phyloP scores from a whole-genome alignment of 768 basidiomycete genomes.

The Dacryopinax primogenitus region DNA sequence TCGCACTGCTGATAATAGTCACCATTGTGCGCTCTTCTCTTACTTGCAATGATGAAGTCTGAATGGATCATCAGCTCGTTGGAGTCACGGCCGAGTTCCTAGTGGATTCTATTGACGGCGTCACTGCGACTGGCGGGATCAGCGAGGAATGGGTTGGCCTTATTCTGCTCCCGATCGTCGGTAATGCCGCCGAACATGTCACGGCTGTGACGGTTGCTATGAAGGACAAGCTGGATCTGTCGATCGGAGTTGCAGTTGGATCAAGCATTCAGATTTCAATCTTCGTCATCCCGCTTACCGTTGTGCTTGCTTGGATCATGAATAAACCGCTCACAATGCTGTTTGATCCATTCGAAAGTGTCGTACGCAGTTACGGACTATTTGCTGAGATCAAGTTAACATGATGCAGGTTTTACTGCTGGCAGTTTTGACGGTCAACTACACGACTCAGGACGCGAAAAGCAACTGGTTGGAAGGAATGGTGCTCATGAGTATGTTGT shows the following conservation, averaged over 20 bases:
- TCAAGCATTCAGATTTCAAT: slow-evolving; percentile 39
- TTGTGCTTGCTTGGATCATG: slow-evolving; percentile 65
- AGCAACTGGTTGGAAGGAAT: slow-evolving; percentile 78
- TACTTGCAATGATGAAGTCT: neutral
- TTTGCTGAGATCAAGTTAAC: neutral
- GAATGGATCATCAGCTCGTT: slow-evolving; percentile 30
- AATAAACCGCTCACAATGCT: slow-evolving; percentile 67
- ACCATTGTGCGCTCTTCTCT: neutral
- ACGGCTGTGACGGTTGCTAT: slow-evolving; percentile 67
- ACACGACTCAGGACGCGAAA: slow-evolving; percentile 67
- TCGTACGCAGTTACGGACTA: slow-evolving; percentile 34
- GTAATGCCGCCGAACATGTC: slow-evolving; percentile 82
- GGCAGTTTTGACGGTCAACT: slow-evolving; percentile 58
- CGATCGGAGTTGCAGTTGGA: slow-evolving; percentile 30
- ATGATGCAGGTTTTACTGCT: slow-evolving; percentile 18
- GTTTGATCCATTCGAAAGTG: slow-evolving; percentile 81
- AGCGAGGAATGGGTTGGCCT: slow-evolving; percentile 74
- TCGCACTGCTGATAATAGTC: slow-evolving; percentile 37
- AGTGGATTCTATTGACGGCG: slow-evolving; percentile 67
- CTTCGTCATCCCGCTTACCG: slow-evolving; percentile 72
- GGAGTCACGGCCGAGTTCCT: slow-evolving; percentile 54
- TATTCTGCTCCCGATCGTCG: slow-evolving; percentile 84
- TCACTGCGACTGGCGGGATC: slow-evolving; percentile 46
- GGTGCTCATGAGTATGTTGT: slow-evolving; percentile 51
- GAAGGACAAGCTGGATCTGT: slow-evolving; percentile 76